These are phyloP conservation scores for Colletotrichum echinochloae DNA, from an alignment of 2,329 filamentous ascomycete species.

Conservation along the genomic window DNA sequence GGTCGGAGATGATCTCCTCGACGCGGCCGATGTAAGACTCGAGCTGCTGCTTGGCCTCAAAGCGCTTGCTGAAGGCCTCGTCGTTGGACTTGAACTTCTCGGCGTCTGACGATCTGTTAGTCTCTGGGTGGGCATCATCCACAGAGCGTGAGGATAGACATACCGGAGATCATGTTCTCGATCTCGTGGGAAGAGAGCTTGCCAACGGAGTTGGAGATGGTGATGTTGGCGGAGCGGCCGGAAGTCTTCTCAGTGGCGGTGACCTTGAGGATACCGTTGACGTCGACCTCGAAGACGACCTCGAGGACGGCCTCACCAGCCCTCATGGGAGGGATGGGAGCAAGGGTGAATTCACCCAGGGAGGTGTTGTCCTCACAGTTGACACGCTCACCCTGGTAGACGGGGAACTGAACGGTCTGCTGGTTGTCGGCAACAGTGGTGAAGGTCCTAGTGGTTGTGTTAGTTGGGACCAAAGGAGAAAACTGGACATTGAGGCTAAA, in stretches of 20 bases:
- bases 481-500: neutral
- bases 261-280: slow-evolving; percentile 99
- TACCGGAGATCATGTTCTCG: slow-evolving; percentile 94
- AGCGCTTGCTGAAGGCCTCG: slow-evolving; percentile 99
- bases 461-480: slow-evolving; percentile 41
- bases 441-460: slow-evolving; percentile 68
- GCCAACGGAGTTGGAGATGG: slow-evolving; percentile 98
- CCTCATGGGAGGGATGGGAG: slow-evolving; percentile 87
- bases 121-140: slow-evolving; percentile 42
- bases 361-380: slow-evolving; percentile 99
- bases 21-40: slow-evolving; percentile 99
- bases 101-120: slow-evolving; percentile 69
- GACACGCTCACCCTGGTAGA: slow-evolving; percentile 95
- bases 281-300: slow-evolving; percentile 98
- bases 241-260: slow-evolving; percentile 99
- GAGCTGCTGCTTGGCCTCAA: slow-evolving; percentile 98
- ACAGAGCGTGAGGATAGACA: slow-evolving; percentile 44
- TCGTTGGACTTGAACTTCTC: slow-evolving; percentile 99
- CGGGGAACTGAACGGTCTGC: slow-evolving; percentile 89
- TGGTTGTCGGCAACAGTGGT: slow-evolving; percentile 86
- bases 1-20: slow-evolving; percentile 98
- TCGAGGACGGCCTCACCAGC: slow-evolving; percentile 97
- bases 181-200: slow-evolving; percentile 96
- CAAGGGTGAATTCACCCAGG: slow-evolving; percentile 95
- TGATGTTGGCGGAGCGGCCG: slow-evolving; percentile 98